Evolutionary conservation across 768 basidiomycete species (phyloP), one percentile per base, ranked within the genome.

Genomic region (Lyophyllum shimeji): DNA sequence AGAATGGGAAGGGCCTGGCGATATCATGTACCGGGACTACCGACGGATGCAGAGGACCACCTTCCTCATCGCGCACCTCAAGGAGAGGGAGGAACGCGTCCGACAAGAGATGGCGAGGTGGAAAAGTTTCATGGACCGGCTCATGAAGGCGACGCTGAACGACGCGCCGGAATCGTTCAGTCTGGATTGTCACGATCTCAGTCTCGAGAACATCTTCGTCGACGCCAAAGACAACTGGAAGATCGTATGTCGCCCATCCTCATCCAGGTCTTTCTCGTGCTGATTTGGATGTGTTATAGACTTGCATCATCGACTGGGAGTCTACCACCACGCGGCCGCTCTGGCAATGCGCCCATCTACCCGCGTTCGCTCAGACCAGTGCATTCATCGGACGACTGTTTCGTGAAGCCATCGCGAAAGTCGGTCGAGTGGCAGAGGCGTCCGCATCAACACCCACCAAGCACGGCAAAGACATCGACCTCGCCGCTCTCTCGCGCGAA

Each of bases 271-370:
- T 34, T 46, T 44, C 20, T 5, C 27, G 50, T 58, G 21, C 43
- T 56, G 44, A 61, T 56, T 57, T 52, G n/a, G 54, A 48, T 57
- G 46, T 47, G 44, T 53, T 12, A 42, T 60, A 94, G 92, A 89
- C 90, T 1, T 90, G 89, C 63, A 82, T 94, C 55, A 93, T 94
- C 40, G 92, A 94, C 63, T 93, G 90, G 91, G 91, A 94, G 67
- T 90, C 91, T 15, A 93, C 91, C n/a, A 90, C 89, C 11, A 90
- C 86, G 8, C 80, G 92, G 13, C 92, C 91, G 3, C 78, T 94
- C 18, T 93, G 90, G 90, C 86, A 88, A 18, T 86, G 84, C 56
- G 89, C 92, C 0, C 91, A 94, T 65, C 76, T 92, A 2, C 91
- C 91, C 0, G 81, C 88, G 0, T 90, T 91, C 68, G 79, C 90